Conservation (phyloP, 2,329 filamentous ascomycete species). For the Emmonsiellopsis sp. region DNA sequence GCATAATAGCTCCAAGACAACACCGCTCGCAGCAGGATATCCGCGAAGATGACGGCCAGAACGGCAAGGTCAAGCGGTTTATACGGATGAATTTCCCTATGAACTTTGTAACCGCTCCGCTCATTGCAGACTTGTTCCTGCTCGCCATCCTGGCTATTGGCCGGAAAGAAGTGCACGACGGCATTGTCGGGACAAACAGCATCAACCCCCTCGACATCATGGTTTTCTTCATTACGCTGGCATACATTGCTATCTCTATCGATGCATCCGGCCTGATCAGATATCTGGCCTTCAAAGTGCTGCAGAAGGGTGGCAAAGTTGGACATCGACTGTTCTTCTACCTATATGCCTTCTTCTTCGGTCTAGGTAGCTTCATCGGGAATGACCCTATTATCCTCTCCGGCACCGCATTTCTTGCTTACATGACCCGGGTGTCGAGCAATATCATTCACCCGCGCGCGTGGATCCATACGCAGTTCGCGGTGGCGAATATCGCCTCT, state of each 20-base stretch:
- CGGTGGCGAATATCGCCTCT: slow-evolving; percentile 63
- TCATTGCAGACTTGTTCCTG: slow-evolving; percentile 63
- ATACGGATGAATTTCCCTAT: slow-evolving; percentile 52
- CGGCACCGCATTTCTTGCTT: slow-evolving; percentile 64
- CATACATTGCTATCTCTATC: slow-evolving; percentile 70
- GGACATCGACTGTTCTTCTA: slow-evolving; percentile 63
- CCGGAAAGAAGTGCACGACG: slow-evolving; percentile 56
- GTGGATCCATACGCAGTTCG: slow-evolving; percentile 66
- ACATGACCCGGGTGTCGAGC: slow-evolving; percentile 66
- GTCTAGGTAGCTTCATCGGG: slow-evolving; percentile 58
- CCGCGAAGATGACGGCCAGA: slow-evolving; percentile 14
- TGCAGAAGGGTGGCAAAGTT: slow-evolving; percentile 58
- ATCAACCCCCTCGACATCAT: slow-evolving; percentile 66
- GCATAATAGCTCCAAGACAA: slow-evolving; percentile 45
- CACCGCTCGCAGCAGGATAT: neutral
- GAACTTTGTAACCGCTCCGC: slow-evolving; percentile 62
- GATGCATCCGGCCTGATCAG: slow-evolving; percentile 66
- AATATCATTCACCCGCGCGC: slow-evolving; percentile 63
- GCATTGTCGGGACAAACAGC: slow-evolving; percentile 55
- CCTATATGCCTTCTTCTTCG: slow-evolving; percentile 64
- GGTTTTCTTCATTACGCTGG: slow-evolving; percentile 63
- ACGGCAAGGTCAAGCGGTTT: slow-evolving; percentile 27
- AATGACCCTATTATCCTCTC: slow-evolving; percentile 70
- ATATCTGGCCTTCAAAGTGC: slow-evolving; percentile 60
- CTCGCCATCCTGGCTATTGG: slow-evolving; percentile 62